Base-by-base conservation (phyloP, 2,329 filamentous ascomycete genomes). In the Fusarium sp. region DNA sequence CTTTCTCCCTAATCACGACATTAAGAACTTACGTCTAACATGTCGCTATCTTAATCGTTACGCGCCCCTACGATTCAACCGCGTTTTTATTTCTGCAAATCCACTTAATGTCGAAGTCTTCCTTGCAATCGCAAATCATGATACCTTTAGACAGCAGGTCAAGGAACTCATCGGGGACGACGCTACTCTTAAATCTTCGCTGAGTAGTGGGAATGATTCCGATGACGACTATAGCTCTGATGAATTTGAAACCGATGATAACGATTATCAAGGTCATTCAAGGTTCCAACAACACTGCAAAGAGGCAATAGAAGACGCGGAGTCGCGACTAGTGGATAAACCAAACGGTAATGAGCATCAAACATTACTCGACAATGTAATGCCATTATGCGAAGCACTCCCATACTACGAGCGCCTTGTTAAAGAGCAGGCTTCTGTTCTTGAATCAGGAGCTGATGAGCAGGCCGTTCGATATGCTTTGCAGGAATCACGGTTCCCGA, bases 111-210 rank as follows among this genome's bases (percentile, higher is more conserved):
- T 67, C 1, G 9, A 47, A 2, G 64, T 48, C 6, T 41, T 67
- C 2, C 56, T 44, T 24, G 40, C 44, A 9, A 43, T 67, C 22
- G 64, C 56, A 5, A 49, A 57, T 7, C 56, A 67, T 7, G 7
- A 53, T 3, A 3, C 20, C 0, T 62, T 67, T 3, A 40, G 64
- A 0, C 12, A 40, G 27, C 4, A 40, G 1, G 55, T 67, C 1
- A 48, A 27, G 27, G 64, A 67, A 24, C 51, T 66, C 1, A 47
- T 56, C 18, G 61, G 55, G 64, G 64, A 67, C 5, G 55, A 67
- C 13, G 2, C 8, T 15, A 6, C 30, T 7, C 22, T 67, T 15
- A 9, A 22, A 6, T 16, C 11, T 5, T 2, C 24, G 13, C 16
- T n/a, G 30, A 15, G 8, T 20, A 16, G 18, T 29, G 24, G n/a